Evolutionary conservation across 2,329 filamentous ascomycete species (phyloP), one percentile per base, ranked within the genome.

Genomic region (Teratosphaeria gauchensis): DNA sequence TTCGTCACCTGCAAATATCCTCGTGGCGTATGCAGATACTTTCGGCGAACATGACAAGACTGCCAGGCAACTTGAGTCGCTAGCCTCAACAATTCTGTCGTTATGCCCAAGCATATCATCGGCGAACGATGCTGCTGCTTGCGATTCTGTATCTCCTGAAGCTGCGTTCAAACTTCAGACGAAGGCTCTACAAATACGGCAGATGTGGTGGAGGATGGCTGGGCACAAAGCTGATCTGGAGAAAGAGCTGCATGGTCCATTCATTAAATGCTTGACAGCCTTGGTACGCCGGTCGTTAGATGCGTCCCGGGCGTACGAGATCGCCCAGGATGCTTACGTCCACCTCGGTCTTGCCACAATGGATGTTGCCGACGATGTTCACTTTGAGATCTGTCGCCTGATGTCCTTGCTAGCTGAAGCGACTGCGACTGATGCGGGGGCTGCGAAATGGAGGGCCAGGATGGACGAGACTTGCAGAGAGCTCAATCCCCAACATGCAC

Each of bases 91-190:
- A 2, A 74, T 91, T 0, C 74, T 91, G 1, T 81, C 84, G 0
- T 73, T 91, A 1, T 82, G 85, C 31, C 87, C 88, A 1, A 87
- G 83, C 65, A 76, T 87, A n/a, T 84, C 86, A 1, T 76, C 77
- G 54, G 80, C 82, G 9, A 82, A 86, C 48, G 88, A 92, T 66
- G 72, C 71, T 3, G 63, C 77, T 1, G 84, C 84, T 0, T 67
- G 73, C 3, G 81, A 86, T 60, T 72, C 77, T 60, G 78, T 85
- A 3, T 76, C 77, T 1, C 85, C 88, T 1, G 74, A 78, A 24
- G 71, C 76, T 1, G 82, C 82, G 1, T 80, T 91, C 55, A 79
- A 82, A 61, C 70, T 90, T 0, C 88, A 91, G 64, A 74, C 78
- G 0, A 71, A 88, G 1, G 87, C 84, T 9, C 78, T 92, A 46